Percentiles rank a stretch among this genome's conserved stretches.
Evolutionary conservation across 2,329 filamentous ascomycete genomes (phyloP).

Genomic region (Lecanicillium sp.): DNA sequence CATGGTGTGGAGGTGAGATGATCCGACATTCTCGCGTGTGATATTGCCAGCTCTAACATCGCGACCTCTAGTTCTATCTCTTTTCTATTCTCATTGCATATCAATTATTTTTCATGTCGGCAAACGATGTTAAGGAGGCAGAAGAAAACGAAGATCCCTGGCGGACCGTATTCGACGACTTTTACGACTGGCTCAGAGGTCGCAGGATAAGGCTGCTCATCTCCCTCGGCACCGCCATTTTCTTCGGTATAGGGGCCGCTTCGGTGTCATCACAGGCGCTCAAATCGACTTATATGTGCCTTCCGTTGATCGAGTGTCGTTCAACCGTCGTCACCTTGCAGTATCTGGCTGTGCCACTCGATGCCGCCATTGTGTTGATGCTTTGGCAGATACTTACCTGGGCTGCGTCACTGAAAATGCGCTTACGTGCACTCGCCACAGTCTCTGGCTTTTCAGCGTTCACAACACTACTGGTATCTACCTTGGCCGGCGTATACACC

Average conservation of each 20-base stretch:
- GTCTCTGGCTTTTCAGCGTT: constrained; percentile 34
- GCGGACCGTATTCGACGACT: constrained; percentile 38
- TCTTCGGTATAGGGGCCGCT: constrained; percentile 31
- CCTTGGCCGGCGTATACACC: constrained; percentile 24
- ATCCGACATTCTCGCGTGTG: background rate
- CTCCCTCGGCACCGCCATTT: constrained; percentile 23
- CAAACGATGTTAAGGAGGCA: constrained; percentile 33
- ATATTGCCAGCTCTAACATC: background rate
- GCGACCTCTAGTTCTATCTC: constrained; percentile 2
- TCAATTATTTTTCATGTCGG: constrained; percentile 33
- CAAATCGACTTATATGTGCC: constrained; percentile 46
- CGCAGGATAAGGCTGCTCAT: constrained; percentile 29
- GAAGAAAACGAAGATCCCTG: constrained; percentile 38
- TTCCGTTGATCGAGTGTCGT: constrained; percentile 31
- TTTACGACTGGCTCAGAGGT: constrained; percentile 37
- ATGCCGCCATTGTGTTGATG: constrained; percentile 24
- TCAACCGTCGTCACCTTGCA: constrained; percentile 32
- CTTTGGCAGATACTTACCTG: constrained; percentile 45
- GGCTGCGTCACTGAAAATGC: constrained; percentile 38
- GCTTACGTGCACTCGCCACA: constrained; percentile 36
- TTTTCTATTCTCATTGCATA: constrained; percentile 24
- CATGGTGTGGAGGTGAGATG: constrained; percentile 38
- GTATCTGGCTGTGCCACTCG: constrained; percentile 5
- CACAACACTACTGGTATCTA: constrained; percentile 26
- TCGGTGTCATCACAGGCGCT: constrained; percentile 31